phyloP scores from a whole-genome alignment of 495 filamentous ascomycete species.

The Lasiosphaeria hispida region DNA sequence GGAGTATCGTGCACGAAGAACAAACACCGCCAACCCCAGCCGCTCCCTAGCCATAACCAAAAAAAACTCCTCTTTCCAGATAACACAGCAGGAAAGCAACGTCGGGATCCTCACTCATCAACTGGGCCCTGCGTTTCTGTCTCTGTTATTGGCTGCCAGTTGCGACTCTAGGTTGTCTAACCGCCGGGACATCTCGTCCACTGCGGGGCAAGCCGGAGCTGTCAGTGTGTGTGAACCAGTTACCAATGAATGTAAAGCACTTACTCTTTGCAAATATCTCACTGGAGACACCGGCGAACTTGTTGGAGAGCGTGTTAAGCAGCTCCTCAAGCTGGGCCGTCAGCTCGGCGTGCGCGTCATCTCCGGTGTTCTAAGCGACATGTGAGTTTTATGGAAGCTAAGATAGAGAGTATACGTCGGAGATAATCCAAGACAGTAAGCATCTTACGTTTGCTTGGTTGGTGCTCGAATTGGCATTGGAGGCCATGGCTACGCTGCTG shows the following conservation, averaged over 20 bases:
- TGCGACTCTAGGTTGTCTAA: conserved; percentile 84
- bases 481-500: conserved; percentile 24
- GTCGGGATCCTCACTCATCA: neutral
- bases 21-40: neutral
- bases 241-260: conserved; percentile 26
- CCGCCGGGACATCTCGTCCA: conserved; percentile 93
- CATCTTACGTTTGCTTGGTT: conserved; percentile 35
- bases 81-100: neutral
- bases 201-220: conserved; percentile 40
- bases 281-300: conserved; percentile 75
- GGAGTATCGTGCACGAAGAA: neutral
- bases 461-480: conserved; percentile 27
- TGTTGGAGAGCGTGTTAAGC: conserved; percentile 75
- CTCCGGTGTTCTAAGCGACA: conserved; percentile 27
- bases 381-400: neutral
- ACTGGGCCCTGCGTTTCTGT: conserved; percentile 31
- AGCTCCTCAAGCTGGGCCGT: conserved; percentile 79
- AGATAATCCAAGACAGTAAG: neutral
- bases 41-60: neutral
- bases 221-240: conserved; percentile 1
- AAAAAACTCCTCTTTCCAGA: neutral
- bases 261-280: conserved; percentile 88
- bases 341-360: conserved; percentile 57
- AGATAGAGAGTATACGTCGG: neutral
- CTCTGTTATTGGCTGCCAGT: conserved; percentile 50